phyloP scores from a whole-genome alignment of 2,329 filamentous ascomycete species.

The Fusarium proliferatum region DNA sequence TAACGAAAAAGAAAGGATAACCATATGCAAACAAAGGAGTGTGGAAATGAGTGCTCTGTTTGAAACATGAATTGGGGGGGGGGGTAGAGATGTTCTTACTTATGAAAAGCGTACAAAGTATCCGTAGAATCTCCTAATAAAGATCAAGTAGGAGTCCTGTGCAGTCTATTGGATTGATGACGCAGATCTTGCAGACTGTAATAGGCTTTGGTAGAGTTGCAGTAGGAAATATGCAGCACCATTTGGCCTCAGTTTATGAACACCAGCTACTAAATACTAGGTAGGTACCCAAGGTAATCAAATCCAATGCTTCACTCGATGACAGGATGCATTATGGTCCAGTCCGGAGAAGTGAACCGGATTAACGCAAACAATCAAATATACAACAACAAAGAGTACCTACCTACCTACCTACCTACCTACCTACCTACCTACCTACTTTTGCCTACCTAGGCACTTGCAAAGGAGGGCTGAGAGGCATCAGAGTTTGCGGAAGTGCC shows the following conservation, averaged over 20 bases:
- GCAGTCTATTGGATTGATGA: constrained; percentile 1
- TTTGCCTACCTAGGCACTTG: neutral
- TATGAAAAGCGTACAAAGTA: neutral
- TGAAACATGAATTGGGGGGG: neutral
- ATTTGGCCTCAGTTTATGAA: neutral
- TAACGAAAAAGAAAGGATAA: constrained; percentile 16
- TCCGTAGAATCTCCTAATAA: neutral
- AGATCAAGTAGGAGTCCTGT: neutral
- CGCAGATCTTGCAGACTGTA: constrained; percentile 11
- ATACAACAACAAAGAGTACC: neutral
- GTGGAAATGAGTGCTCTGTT: constrained; percentile 13
- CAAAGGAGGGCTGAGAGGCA: constrained; percentile 1
- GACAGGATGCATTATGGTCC: neutral
- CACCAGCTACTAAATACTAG: neutral
- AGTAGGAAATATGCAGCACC: neutral
- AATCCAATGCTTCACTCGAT: neutral
- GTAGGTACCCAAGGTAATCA: neutral
- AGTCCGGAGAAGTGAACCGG: neutral
- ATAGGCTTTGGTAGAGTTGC: neutral
- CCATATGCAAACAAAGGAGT: constrained; percentile 12
- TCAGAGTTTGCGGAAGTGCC: constrained; percentile 11
- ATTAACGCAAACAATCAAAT: neutral
- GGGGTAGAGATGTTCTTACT: neutral
- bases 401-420: neutral
- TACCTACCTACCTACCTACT: neutral